These are phyloP conservation scores for Bipolaris gigantea DNA, from an alignment of 2,329 filamentous ascomycete genomes.

Conservation along the genomic window DNA sequence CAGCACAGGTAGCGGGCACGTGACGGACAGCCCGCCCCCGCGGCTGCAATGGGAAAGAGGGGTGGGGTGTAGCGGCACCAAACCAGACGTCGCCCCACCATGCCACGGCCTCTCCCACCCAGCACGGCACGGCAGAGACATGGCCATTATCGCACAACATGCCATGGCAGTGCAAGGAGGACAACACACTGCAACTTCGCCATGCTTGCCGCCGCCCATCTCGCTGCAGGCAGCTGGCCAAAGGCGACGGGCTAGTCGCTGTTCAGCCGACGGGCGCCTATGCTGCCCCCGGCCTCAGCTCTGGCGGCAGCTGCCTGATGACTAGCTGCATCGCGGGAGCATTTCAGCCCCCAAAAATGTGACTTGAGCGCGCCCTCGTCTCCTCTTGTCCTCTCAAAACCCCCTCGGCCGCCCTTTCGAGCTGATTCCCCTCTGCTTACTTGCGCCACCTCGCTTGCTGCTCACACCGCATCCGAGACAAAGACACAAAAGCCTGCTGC, in stretches of 20 bases:
- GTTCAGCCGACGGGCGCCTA: conserved; percentile 30
- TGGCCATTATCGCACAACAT: conserved; percentile 7
- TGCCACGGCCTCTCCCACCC: conserved; percentile 4
- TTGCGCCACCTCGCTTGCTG: conserved; percentile 22
- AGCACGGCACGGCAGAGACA: conserved; percentile 1
- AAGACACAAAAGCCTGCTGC: conserved; percentile 5
- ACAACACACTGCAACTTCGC: conserved; percentile 2
- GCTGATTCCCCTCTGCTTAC: conserved; percentile 13
- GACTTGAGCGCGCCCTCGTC: conserved; percentile 4
- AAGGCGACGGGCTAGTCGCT: conserved; percentile 6
- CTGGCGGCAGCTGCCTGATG: conserved; percentile 33
- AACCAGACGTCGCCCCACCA: conserved; percentile 11
- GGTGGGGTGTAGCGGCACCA: conserved; percentile 3
- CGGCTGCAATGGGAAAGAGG: conserved; percentile 4
- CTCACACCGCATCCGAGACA: conserved; percentile 18
- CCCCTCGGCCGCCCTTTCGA: conserved; percentile 21
- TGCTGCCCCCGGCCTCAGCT: conserved; percentile 20
- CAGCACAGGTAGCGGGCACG: background rate
- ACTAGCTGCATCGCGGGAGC: conserved; percentile 33
- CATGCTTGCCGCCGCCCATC: conserved; percentile 14
- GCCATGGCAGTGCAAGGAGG: conserved; percentile 1
- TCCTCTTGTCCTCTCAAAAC: conserved; percentile 27
- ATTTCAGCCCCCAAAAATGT: conserved; percentile 28
- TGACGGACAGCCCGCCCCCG: conserved; percentile 1
- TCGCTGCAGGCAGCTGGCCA: conserved; percentile 4